Evolutionary conservation across 306 rosid genomes (phyloP), one percentile per base, ranked within the genome.

Genomic region (Quercus wislizeni): DNA sequence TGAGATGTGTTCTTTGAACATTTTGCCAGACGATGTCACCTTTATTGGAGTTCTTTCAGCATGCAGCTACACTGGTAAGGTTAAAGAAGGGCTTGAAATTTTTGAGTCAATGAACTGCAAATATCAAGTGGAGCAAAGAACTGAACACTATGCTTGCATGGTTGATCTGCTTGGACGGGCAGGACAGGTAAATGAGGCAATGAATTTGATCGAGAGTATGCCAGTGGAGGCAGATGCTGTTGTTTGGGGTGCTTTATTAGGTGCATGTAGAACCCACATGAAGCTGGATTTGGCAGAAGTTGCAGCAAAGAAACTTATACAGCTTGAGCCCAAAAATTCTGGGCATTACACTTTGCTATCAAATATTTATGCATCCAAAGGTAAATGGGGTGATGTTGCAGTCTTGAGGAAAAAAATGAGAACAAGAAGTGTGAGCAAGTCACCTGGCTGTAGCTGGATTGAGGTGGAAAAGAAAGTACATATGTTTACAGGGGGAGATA

Each of bases 391-490:
- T 27, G 91, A 88, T 76, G 90, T 87, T 59, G 90, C 90, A 79
- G 88, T 72, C 57, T 69, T 88, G 62, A 78, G 97, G 86, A 41
- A 65, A 57, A 82, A 67, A 74, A 82, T 88, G 84, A 83, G 88
- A 74, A 69, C 79, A 55, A 87, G 83, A 63, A 88, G 87, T 25
- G 84, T 90, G 58, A 75, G 82, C 82, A 92, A 90, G 80, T 90
- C 91, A 61, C 97, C 94, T 57, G 97, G 92, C 20, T 87, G 86
- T 73, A 90, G 97, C 76, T 90, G 97, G 97, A 85, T 92, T 83
- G 94, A 87, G 74, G 91, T 87, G 74, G 97, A 90, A 76, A 90
- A 87, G 76, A 80, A 81, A 78, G 90, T 86, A 14, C 92, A 88
- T 74, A 85, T 84, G 88, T 88, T 92, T 89, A 87, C 90, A 15